Evolutionary conservation across 2,329 filamentous ascomycete species (phyloP), one percentile per base, ranked within the genome.

Genomic region (Colletotrichum coccodes): DNA sequence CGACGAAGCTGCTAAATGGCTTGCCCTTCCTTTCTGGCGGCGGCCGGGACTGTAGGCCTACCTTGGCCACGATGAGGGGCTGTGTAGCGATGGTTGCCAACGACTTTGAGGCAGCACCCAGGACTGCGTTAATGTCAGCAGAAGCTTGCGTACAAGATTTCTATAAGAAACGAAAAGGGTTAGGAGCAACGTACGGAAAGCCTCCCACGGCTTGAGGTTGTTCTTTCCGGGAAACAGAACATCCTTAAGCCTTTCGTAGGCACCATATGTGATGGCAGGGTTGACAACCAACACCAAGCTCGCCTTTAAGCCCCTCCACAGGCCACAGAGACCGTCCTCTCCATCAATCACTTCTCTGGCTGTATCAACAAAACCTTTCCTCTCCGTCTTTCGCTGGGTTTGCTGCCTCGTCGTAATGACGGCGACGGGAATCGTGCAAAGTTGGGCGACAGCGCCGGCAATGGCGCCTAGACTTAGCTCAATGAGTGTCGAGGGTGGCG

Each of bases 351-450:
- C 94, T 79, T 99, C 96, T 72, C 88, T 90, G 6, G 93, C 96
- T 2, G 96, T 99, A 64, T 92, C 94, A 54, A 97, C 75, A 71
- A 99, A 86, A 21, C 94, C 93, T 81, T 97, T 97, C 77, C 92
- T 91, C 73, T 98, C 94, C 28, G 83, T 85, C 80, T 94, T 97
- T 64, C 86, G 88, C 77, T 97, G 94, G 23, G 96, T 99, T 81
- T 99, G 96, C 80, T 99, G 96, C 60, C 96, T 89, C 32, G 96
- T 98, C 8, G 96, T 99, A 58, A 99, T 90, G 18, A 99, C 96
- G 2, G 96, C 92, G 16, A 99, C 94, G 1, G 96, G 96, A 64
- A 99, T 98, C 12, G 96, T 99, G 82, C 97, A 98, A 30, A 98
- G 82, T 82, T 99, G 96, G 26, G 96, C 96, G 60, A 98, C 80